Base-by-base conservation (phyloP, 345 rosid species). In the Psidium guajava region DNA sequence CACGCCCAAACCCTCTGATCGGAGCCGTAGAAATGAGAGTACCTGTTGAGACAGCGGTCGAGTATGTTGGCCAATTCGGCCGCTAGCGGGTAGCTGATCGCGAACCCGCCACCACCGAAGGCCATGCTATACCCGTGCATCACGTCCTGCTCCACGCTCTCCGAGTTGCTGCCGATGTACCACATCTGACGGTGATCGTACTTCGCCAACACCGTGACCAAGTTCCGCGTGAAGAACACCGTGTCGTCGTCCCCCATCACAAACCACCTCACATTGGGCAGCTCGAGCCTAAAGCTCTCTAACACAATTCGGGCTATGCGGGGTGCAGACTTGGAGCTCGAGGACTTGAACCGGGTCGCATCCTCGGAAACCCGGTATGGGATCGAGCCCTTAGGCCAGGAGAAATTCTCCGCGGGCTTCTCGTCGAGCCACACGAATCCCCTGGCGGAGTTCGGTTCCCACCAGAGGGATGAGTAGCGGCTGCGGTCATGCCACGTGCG, bases 191-290 rank as follows among this genome's bases (percentile, higher is more conserved):
- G 86, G 73, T 96, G 95, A 84, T 96, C 98, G 87, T 93, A 93
- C 86, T 85, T 94, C 9, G 91, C 87, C 49, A 96, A 84, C 83
- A 93, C 93, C 84, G 93, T 89, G 22, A 94, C 95, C 61, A 96
- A 86, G 88, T 94, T 95, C 6, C 91, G 90, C 0, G 93, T 55
- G 90, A 92, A 95, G 87, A 88, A 95, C 87, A 96, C 94, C 54
- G 98, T 94, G 58, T 94, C 99, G 50, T 96, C 99, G 24, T 96
- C 99, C 54, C 99, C 99, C 98, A 96, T 92, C 24, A 96, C 98
- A 87, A 95, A 94, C 99, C 99, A 96, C 88, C 99, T 80, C 49
- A 95, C 97, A 18, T 90, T 82, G 0, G 93, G 93, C 69, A 89
- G 77, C 55, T 84, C 86, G 40, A 92, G 55, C 22, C 85, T 86